A percentile compares a stretch with the other conserved stretches of the same genome.
These are phyloP conservation scores for Xylaria sp. DNA, from an alignment of 2,329 filamentous ascomycete genomes.

Conservation along the genomic window DNA sequence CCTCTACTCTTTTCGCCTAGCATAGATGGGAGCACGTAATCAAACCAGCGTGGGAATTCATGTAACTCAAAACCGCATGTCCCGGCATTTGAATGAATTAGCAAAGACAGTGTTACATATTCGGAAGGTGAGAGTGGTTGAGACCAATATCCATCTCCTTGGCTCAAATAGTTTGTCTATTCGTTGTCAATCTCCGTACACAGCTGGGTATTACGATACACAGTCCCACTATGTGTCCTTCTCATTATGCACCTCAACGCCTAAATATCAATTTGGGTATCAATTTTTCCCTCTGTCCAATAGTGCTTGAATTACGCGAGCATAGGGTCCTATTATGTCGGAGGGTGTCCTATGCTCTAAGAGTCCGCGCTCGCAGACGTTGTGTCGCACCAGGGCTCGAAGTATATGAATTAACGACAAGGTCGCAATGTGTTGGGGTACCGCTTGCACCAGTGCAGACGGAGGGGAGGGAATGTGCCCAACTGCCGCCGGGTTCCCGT, in stretches of 20 bases:
- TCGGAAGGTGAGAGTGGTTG: not conserved
- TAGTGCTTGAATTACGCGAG: conserved; percentile 6
- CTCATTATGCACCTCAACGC: not conserved
- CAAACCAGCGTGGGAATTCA: too few relatives aligned
- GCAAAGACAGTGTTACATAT: not conserved
- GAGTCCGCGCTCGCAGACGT: not conserved
- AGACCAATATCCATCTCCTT: not conserved
- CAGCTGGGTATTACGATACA: conserved; percentile 7
- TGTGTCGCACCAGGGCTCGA: not conserved
- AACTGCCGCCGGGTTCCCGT: not conserved
- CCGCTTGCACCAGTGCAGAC: not conserved
- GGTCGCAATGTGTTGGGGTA: not conserved
- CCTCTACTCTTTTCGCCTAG: too few relatives aligned
- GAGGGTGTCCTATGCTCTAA: not conserved
- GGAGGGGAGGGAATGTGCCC: too few relatives aligned
- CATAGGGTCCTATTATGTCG: not conserved
- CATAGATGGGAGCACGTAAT: too few relatives aligned
- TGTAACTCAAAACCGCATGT: not conserved
- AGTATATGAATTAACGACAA: not conserved
- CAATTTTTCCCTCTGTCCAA: conserved; percentile 17
- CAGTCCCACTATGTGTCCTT: not conserved
- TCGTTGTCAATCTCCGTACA: conserved; percentile 3
- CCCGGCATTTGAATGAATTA: not conserved
- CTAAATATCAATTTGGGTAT: conserved; percentile 15
- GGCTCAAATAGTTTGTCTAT: not conserved